These are phyloP conservation scores for Diaporthe amygdali DNA, from an alignment of 2,329 filamentous ascomycete species.

Conservation along the genomic window DNA sequence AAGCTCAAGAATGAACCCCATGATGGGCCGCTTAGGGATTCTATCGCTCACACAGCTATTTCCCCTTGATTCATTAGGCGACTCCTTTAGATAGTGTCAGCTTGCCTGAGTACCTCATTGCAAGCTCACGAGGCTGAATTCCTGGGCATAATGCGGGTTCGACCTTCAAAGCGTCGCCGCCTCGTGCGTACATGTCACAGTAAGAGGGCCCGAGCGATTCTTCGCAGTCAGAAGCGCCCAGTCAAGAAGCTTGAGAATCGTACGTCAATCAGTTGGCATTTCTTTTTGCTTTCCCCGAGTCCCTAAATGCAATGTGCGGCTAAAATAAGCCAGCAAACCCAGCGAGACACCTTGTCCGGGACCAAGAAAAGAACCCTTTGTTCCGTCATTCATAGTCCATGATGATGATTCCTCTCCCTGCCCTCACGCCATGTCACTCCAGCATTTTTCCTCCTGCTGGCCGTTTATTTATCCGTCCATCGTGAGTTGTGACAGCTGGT, in stretches of 20 bases:
- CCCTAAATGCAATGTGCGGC: conserved; percentile 26
- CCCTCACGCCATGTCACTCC: conserved; percentile 14
- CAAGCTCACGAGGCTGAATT: not conserved
- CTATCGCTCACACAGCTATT: no score
- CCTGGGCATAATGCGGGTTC: no score
- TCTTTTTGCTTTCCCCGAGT: conserved; percentile 24
- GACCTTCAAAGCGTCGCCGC: not conserved
- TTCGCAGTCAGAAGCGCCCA: no score
- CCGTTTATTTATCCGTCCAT: conserved; percentile 20
- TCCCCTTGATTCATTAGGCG: not conserved
- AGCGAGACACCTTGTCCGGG: conserved; percentile 25
- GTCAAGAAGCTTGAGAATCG: not conserved
- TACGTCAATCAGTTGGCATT: conserved; percentile 24
- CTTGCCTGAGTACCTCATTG: not conserved
- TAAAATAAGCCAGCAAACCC: conserved; percentile 23
- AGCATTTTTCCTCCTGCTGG: conserved; percentile 14
- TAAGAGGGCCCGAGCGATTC: not conserved
- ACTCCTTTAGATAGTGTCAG: not conserved
- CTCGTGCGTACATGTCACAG: not conserved
- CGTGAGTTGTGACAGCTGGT: conserved; percentile 28
- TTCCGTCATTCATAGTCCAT: conserved; percentile 25
- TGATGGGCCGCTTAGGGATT: no score
- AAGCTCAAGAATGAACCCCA: not conserved
- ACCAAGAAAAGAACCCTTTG: conserved; percentile 17
- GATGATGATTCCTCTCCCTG: conserved; percentile 19